Evolutionary conservation across 1,284 basidiomycete species (phyloP).

Genomic region (Trametes pubescens): DNA sequence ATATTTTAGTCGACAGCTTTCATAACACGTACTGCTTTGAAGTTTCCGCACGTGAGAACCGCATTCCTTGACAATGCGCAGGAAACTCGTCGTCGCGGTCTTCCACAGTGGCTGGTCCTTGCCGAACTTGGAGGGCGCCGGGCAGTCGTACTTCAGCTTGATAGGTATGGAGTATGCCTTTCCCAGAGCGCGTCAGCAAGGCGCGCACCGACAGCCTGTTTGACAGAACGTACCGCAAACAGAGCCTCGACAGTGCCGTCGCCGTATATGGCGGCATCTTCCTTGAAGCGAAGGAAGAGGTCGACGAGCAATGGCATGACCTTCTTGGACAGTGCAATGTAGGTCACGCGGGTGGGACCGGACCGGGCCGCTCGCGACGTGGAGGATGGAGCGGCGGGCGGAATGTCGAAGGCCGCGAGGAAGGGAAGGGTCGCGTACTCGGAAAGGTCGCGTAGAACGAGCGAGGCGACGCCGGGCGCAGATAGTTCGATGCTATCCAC

Average conservation of each 20-base stretch:
- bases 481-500: constrained; percentile 74
- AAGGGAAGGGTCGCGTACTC: constrained; percentile 90
- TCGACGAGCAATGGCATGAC: constrained; percentile 86
- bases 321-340: constrained; percentile 87
- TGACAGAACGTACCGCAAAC: constrained; percentile 67
- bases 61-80: constrained; percentile 73
- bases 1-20: background rate
- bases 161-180: constrained; percentile 91
- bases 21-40: constrained; percentile 50
- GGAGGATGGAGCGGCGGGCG: constrained; percentile 34
- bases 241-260: constrained; percentile 87
- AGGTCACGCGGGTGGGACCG: constrained; percentile 72
- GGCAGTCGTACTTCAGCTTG: constrained; percentile 95
- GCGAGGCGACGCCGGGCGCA: constrained; percentile 67
- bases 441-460: constrained; percentile 84
- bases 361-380: constrained; percentile 48
- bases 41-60: constrained; percentile 57
- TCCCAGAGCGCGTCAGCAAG: constrained; percentile 7
- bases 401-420: constrained; percentile 74
- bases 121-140: constrained; percentile 84
- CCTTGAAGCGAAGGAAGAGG: constrained; percentile 72
- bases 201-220: background rate
- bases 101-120: constrained; percentile 92
- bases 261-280: constrained; percentile 68
- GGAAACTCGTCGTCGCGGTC: constrained; percentile 80